Conservation (phyloP, 164 flowering plant species). For the Magnolia officinalis region DNA sequence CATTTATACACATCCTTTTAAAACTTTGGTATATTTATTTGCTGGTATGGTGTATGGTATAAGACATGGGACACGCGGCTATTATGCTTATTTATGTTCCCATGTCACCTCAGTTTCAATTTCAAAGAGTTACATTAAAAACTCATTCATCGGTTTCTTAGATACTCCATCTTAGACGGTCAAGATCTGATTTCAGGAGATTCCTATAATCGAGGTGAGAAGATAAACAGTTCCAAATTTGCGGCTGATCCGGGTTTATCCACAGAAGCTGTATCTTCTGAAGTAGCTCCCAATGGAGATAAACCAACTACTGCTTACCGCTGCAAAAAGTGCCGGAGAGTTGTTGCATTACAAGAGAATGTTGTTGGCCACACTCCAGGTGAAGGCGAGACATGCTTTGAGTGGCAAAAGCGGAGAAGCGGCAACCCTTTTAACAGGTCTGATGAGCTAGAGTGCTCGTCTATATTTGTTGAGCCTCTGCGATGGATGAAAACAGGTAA, state of each 20-base stretch:
- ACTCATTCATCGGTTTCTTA: background rate
- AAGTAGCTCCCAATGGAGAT: constrained; percentile 22
- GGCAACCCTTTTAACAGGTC: constrained; percentile 54
- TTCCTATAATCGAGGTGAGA: constrained; percentile 68
- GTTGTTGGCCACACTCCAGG: constrained; percentile 78
- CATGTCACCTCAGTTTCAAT: background rate
- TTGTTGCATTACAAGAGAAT: constrained; percentile 75
- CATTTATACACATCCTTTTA: background rate
- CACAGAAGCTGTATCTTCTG: constrained; percentile 25
- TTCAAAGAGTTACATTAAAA: background rate
- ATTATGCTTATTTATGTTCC: background rate
- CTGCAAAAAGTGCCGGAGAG: constrained; percentile 89
- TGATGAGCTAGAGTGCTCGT: constrained; percentile 73
- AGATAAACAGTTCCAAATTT: constrained; percentile 69
- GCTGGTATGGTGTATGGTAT: background rate
- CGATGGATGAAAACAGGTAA: constrained; percentile 94
- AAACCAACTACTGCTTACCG: constrained; percentile 50
- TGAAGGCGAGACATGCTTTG: constrained; percentile 87
- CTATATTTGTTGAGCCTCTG: constrained; percentile 87
- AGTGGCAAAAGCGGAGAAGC: constrained; percentile 69
- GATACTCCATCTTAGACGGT: background rate
- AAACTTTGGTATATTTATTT: background rate
- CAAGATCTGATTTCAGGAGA: constrained; percentile 49
- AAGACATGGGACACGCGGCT: background rate
- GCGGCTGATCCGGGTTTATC: constrained; percentile 83